A percentile compares a stretch with the other conserved stretches of the same genome.
phyloP scores from a whole-genome alignment of 768 basidiomycete species.

The Hericium alpestre region DNA sequence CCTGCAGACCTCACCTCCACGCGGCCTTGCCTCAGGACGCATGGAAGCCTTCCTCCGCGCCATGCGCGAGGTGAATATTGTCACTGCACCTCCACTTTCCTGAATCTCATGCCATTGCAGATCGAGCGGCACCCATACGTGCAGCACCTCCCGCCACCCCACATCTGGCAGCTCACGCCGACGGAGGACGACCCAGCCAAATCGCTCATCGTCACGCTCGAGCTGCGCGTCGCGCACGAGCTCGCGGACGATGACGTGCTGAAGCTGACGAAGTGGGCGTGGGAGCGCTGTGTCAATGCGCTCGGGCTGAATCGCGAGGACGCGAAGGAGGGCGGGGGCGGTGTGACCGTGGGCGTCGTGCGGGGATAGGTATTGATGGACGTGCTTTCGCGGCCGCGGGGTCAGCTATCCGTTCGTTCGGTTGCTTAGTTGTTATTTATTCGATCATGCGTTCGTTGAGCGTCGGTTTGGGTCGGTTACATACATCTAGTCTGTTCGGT shows the following conservation, averaged over 20 bases:
- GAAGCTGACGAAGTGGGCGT: slow-evolving; percentile 64
- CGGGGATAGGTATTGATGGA: slow-evolving; percentile 28
- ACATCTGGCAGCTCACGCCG: slow-evolving; percentile 75
- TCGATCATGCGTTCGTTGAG: no score
- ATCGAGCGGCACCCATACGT: slow-evolving; percentile 81
- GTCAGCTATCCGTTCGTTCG: no score
- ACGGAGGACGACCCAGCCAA: slow-evolving; percentile 19
- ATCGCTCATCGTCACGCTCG: slow-evolving; percentile 65
- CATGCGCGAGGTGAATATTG: slow-evolving; percentile 61
- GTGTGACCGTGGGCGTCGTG: slow-evolving; percentile 69
- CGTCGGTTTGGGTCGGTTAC: no score
- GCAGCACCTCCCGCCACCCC: slow-evolving; percentile 71
- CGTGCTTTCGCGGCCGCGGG: no score
- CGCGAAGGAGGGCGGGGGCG: slow-evolving; percentile 31
- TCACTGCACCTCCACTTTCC: slow-evolving; percentile 6
- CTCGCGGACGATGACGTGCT: slow-evolving; percentile 64
- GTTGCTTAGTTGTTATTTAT: no score
- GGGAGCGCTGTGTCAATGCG: slow-evolving; percentile 51
- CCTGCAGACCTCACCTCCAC: slow-evolving; percentile 76
- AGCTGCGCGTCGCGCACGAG: slow-evolving; percentile 61
- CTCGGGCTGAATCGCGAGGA: slow-evolving; percentile 22
- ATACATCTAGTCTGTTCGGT: no score
- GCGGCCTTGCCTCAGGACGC: slow-evolving; percentile 46
- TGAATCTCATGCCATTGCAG: slow-evolving; percentile 24
- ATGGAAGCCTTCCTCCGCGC: slow-evolving; percentile 77